phyloP scores from a whole-genome alignment of 1,139 yeast genomes.

The Candida sp. region DNA sequence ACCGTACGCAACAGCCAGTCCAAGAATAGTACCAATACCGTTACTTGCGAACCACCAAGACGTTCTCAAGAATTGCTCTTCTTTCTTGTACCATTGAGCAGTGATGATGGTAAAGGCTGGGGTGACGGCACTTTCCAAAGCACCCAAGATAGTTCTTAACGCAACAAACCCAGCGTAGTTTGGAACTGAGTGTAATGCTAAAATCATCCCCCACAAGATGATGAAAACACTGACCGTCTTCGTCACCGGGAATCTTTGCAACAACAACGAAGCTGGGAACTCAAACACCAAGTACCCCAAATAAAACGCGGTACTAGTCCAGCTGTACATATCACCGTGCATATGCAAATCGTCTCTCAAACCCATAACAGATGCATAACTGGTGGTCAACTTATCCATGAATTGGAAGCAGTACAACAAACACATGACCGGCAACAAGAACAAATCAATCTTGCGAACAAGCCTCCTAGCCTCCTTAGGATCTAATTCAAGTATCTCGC shows the following conservation, averaged over 20 bases:
- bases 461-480: constrained; percentile 20
- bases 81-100: constrained; percentile 29
- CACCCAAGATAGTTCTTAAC: constrained; percentile 47
- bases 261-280: constrained; percentile 43
- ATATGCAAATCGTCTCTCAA: constrained; percentile 50
- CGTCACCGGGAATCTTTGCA: constrained; percentile 41
- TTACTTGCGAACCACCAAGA: constrained; percentile 35
- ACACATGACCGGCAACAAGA: constrained; percentile 59
- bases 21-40: constrained; percentile 33
- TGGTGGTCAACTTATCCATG: constrained; percentile 66
- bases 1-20: constrained; percentile 27
- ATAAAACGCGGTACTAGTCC: constrained; percentile 63
- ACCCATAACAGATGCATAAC: constrained; percentile 67
- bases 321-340: constrained; percentile 55
- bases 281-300: constrained; percentile 55
- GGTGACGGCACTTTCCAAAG: constrained; percentile 55
- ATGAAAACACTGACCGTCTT: constrained; percentile 27
- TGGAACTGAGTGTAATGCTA: constrained; percentile 32
- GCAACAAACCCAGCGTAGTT: constrained; percentile 34
- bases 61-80: constrained; percentile 26
- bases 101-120: constrained; percentile 63
- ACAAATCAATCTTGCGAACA: constrained; percentile 54
- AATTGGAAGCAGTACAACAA: constrained; percentile 60
- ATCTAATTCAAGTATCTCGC: constrained; percentile 19
- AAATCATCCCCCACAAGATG: constrained; percentile 32